phyloP scores from a whole-genome alignment of 495 filamentous ascomycete species.

The Tuber indicum region DNA sequence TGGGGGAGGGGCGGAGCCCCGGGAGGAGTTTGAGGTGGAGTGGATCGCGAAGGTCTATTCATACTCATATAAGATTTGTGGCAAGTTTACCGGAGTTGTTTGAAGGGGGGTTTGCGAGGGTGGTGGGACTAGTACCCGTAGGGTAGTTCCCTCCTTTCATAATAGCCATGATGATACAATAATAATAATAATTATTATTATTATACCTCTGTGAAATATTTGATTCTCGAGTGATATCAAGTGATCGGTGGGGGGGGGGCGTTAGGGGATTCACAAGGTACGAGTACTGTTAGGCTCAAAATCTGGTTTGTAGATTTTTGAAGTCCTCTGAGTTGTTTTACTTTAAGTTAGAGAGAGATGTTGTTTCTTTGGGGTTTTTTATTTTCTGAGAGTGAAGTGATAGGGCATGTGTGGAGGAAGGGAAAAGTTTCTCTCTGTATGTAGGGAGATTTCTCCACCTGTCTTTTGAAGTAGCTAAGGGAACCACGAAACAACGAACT shows the following conservation, averaged over 20 bases:
- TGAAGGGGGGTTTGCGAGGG: not conserved
- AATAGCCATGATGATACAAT: not conserved
- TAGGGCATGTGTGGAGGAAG: no score
- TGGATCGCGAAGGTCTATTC: slow-evolving; percentile 7
- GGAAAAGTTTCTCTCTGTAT: no score
- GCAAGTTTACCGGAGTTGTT: slow-evolving; percentile 13
- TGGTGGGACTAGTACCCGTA: not conserved
- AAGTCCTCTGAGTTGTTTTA: no score
- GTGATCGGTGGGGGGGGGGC: not conserved
- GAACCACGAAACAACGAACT: no score
- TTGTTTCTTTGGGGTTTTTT: no score
- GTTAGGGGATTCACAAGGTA: not conserved
- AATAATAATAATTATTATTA: no score
- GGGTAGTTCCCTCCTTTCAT: not conserved
- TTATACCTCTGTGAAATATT: not conserved
- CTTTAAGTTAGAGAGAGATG: no score
- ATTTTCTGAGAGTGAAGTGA: no score
- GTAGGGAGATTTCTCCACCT: no score
- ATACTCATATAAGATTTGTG: not conserved
- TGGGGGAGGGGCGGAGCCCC: not conserved
- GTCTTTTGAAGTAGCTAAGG: no score
- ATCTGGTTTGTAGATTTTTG: no score
- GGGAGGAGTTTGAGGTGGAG: slow-evolving; percentile 11
- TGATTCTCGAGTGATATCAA: not conserved
- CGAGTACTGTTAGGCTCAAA: no score